Evolutionary conservation across 1,139 yeast genomes (phyloP).

Genomic region (Wickerhamomyces sp.): DNA sequence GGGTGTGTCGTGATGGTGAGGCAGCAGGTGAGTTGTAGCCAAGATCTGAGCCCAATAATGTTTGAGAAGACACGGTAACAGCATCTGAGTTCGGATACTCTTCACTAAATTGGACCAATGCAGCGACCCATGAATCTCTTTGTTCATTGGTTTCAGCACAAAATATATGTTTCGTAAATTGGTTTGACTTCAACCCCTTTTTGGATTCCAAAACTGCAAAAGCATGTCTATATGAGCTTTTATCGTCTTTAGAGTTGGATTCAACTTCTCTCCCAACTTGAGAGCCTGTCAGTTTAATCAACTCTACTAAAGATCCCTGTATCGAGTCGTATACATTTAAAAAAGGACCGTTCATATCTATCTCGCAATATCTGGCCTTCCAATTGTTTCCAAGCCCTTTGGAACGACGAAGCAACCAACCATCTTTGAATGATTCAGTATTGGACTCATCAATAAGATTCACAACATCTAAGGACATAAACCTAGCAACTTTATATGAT

Average conservation of each 20-base stretch:
- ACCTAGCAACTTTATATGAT: slow-evolving; percentile 53
- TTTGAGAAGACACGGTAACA: slow-evolving; percentile 5
- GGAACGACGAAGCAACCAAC: slow-evolving; percentile 56
- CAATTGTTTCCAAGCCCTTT: slow-evolving; percentile 59
- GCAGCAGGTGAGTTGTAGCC: slow-evolving; percentile 1
- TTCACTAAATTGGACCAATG: slow-evolving; percentile 44
- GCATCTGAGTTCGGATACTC: slow-evolving; percentile 9
- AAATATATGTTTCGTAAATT: slow-evolving; percentile 58
- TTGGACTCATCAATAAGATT: slow-evolving; percentile 58
- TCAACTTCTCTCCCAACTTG: slow-evolving; percentile 62
- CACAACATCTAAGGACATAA: slow-evolving; percentile 64
- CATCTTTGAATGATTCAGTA: slow-evolving; percentile 60
- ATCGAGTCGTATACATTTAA: slow-evolving; percentile 60
- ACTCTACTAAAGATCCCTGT: slow-evolving; percentile 55
- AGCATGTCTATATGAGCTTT: slow-evolving; percentile 73
- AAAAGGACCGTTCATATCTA: slow-evolving; percentile 48
- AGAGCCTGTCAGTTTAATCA: slow-evolving; percentile 52
- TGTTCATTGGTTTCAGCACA: slow-evolving; percentile 83
- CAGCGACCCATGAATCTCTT: slow-evolving; percentile 73
- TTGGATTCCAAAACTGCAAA: slow-evolving; percentile 65
- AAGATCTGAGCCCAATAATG: slow-evolving; percentile 3
- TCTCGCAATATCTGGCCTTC: slow-evolving; percentile 72
- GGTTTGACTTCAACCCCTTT: slow-evolving; percentile 50
- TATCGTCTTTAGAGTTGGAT: slow-evolving; percentile 51
- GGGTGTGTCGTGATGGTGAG: slow-evolving; percentile 4